Percentiles rank a stretch among this genome's conserved stretches.
Evolutionary conservation across 768 basidiomycete species (phyloP).

Genomic region (Tremella fuciformis): DNA sequence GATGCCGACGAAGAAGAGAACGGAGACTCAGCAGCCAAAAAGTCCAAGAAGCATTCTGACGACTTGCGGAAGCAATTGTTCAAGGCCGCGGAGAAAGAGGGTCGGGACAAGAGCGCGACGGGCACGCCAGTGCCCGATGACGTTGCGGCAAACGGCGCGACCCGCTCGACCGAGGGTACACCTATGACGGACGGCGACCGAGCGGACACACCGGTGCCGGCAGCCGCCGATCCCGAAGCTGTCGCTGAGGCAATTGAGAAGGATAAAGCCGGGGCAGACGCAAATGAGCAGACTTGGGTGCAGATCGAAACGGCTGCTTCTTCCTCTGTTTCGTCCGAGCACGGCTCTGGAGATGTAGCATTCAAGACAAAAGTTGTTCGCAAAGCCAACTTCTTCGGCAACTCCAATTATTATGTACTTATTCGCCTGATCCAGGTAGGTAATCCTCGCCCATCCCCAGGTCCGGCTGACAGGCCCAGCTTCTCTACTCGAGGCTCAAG

Average conservation of each 20-base stretch:
- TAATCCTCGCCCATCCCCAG: slow-evolving; percentile 16
- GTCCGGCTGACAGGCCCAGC: slow-evolving; percentile 9
- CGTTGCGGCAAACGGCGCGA: slow-evolving; percentile 19
- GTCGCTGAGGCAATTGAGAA: slow-evolving; percentile 48
- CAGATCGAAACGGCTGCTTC: slow-evolving; percentile 39
- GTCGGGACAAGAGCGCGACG: slow-evolving; percentile 35
- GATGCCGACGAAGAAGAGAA: slow-evolving; percentile 53
- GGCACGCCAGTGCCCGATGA: slow-evolving; percentile 40
- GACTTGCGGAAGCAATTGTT: slow-evolving; percentile 78
- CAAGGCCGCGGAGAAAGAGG: slow-evolving; percentile 64
- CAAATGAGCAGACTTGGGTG: slow-evolving; percentile 52
- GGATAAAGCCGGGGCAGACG: slow-evolving; percentile 44
- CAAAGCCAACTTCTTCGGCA: slow-evolving; percentile 68
- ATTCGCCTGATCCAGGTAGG: slow-evolving; percentile 84
- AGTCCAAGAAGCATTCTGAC: slow-evolving; percentile 54
- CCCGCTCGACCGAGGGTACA: slow-evolving; percentile 45
- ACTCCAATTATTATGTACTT: slow-evolving; percentile 88
- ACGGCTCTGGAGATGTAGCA: not conserved
- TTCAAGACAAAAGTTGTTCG: slow-evolving; percentile 19
- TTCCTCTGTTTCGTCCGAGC: slow-evolving; percentile 19
- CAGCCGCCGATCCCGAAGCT: slow-evolving; percentile 41
- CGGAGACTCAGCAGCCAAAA: slow-evolving; percentile 16
- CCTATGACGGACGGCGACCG: slow-evolving; percentile 37
- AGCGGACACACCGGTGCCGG: slow-evolving; percentile 42
- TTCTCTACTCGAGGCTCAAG: slow-evolving; percentile 12